Conservation (phyloP, 345 rosid genomes). For the Acer yangbiense region DNA sequence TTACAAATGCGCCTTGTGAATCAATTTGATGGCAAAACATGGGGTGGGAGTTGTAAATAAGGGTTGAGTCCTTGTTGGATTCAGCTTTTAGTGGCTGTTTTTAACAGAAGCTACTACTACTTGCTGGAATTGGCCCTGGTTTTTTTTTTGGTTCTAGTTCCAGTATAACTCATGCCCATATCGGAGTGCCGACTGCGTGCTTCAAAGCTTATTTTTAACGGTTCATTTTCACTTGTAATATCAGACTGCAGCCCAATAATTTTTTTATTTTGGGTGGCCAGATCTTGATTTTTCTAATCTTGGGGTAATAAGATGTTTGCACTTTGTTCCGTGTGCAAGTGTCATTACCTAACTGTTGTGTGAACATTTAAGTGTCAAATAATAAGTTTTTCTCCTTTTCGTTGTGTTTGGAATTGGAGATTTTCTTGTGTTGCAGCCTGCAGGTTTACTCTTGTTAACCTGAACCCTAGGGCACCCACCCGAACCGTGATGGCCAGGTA, state of each 20-base stretch:
- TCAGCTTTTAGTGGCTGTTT: constrained; percentile 45
- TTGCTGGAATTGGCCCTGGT: constrained; percentile 37
- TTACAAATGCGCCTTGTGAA: not conserved
- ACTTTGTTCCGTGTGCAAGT: not conserved
- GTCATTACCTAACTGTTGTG: not conserved
- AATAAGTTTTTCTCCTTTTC: not conserved
- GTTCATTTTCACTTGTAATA: not conserved
- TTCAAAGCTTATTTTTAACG: not conserved
- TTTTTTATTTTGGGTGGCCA: constrained; percentile 42
- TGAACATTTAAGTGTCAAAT: not conserved
- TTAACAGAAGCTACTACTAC: constrained; percentile 45
- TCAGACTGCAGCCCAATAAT: constrained; percentile 37
- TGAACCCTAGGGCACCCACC: too few relatives aligned
- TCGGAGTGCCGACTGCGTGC: not conserved
- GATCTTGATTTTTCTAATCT: constrained; percentile 1
- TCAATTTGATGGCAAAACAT: constrained; percentile 8
- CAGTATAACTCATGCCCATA: not conserved
- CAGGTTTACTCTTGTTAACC: too few relatives aligned
- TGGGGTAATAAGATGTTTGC: too few relatives aligned
- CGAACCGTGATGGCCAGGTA: too few relatives aligned
- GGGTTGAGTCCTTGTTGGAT: constrained; percentile 9
- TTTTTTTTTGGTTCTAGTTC: constrained; percentile 42
- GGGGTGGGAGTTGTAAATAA: constrained; percentile 38
- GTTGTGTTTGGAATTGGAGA: not conserved
- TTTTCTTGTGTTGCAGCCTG: not conserved